A percentile compares a stretch with the other conserved stretches of the same genome.
Conservation (phyloP, 495 filamentous ascomycete genomes). For the Chaetomium tenue region DNA sequence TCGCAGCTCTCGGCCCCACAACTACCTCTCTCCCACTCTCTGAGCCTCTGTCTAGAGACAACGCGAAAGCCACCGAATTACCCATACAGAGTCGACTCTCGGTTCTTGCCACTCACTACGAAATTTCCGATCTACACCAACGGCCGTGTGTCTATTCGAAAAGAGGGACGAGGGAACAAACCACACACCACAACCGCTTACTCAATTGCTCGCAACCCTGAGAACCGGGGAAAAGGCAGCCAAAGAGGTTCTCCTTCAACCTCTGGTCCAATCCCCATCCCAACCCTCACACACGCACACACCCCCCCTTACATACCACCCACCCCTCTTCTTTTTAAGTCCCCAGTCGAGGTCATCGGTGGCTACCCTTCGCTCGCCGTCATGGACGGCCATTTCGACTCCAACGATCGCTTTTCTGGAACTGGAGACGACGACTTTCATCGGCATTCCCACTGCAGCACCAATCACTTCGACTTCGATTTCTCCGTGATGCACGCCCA, state of each 20-base stretch:
- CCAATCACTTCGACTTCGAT: conserved; percentile 15
- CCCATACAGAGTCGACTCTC: conserved; percentile 8
- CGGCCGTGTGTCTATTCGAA: neutral
- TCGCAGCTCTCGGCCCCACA: conserved; percentile 20
- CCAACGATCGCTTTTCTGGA: conserved; percentile 24
- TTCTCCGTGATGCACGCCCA: conserved; percentile 23
- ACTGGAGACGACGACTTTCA: conserved; percentile 24
- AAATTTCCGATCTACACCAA: conserved; percentile 4
- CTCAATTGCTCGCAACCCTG: conserved; percentile 6
- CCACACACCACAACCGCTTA: neutral
- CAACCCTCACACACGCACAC: too few relatives aligned
- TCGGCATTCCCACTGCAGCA: conserved; percentile 26
- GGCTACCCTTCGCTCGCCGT: neutral
- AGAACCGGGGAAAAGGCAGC: neutral
- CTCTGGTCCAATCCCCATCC: neutral
- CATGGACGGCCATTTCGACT: conserved; percentile 31
- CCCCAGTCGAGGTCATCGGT: neutral
- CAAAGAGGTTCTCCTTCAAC: neutral
- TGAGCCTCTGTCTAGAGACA: conserved; percentile 7
- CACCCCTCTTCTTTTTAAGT: too few relatives aligned
- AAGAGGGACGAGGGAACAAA: neutral
- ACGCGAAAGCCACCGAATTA: neutral
- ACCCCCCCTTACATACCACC: too few relatives aligned
- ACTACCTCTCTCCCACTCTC: conserved; percentile 14
- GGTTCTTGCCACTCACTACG: neutral